These are phyloP conservation scores for Albifimbria verrucaria DNA, from an alignment of 2,329 filamentous ascomycete species.

Conservation along the genomic window DNA sequence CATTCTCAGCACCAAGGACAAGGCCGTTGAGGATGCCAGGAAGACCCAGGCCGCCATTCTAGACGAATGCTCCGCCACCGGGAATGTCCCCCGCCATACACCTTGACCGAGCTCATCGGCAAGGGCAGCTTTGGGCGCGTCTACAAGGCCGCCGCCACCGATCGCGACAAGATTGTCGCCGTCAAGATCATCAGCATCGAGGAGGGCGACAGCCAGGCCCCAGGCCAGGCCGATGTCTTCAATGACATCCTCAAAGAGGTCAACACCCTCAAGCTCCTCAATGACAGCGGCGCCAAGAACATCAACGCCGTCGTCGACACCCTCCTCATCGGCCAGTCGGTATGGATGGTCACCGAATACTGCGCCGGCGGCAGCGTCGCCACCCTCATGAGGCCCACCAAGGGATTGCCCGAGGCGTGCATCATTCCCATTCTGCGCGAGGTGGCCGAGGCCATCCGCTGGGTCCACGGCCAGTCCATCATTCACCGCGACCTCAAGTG, in stretches of 20 bases:
- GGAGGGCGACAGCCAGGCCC: constrained; percentile 66
- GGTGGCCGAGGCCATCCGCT: constrained; percentile 62
- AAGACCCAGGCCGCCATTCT: constrained; percentile 65
- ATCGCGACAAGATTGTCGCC: constrained; percentile 57
- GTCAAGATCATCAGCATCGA: constrained; percentile 86
- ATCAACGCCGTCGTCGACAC: constrained; percentile 81
- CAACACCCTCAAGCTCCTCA: constrained; percentile 66
- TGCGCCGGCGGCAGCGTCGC: constrained; percentile 81
- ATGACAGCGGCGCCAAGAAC: constrained; percentile 71
- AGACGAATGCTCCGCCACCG: constrained; percentile 57
- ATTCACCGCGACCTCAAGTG: constrained; percentile 72
- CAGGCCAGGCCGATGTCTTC: constrained; percentile 63
- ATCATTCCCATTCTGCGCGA: constrained; percentile 66
- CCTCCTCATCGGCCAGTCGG: constrained; percentile 70
- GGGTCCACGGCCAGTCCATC: constrained; percentile 66
- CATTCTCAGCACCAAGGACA: constrained; percentile 48
- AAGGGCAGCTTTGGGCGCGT: constrained; percentile 74
- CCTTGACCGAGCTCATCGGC: constrained; percentile 69
- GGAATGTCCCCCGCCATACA: constrained; percentile 62
- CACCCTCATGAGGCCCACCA: constrained; percentile 66
- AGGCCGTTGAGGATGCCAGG: constrained; percentile 65
- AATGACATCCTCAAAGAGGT: constrained; percentile 68
- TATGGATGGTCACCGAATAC: constrained; percentile 89
- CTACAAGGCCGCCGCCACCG: constrained; percentile 57
- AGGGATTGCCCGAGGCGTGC: constrained; percentile 67